A percentile compares a stretch with the other conserved stretches of the same genome.
These are phyloP conservation scores for Populus simonii DNA, from an alignment of 345 rosid genomes.

Conservation along the genomic window DNA sequence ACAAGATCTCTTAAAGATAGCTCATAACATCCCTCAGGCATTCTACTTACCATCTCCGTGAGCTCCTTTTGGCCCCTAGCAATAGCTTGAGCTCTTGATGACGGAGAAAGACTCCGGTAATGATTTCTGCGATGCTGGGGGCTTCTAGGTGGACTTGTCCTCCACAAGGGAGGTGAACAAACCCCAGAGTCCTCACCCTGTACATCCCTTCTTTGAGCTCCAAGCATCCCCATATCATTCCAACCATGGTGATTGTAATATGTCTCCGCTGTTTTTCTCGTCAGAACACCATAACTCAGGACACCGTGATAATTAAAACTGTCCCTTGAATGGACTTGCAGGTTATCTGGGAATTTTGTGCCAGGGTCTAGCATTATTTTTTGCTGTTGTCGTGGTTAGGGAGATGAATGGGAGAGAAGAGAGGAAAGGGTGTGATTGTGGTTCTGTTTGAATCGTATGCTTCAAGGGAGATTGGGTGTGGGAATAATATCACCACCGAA, in stretches of 20 bases:
- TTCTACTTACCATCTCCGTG: constrained; percentile 83
- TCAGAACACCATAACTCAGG: constrained; percentile 3
- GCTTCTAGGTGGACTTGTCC: constrained; percentile 46
- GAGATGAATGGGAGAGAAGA: not conserved
- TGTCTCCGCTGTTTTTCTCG: constrained; percentile 8
- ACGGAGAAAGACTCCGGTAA: constrained; percentile 62
- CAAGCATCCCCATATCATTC: not conserved
- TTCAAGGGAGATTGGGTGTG: not conserved
- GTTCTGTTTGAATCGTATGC: not conserved
- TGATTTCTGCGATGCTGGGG: constrained; percentile 38
- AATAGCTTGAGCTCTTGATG: constrained; percentile 66
- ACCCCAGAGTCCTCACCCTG: constrained; percentile 49
- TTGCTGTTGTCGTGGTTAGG: not conserved
- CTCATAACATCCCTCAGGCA: constrained; percentile 91
- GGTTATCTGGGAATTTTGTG: constrained; percentile 13
- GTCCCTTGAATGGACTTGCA: constrained; percentile 17
- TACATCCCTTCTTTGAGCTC: not conserved
- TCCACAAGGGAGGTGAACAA: constrained; percentile 70
- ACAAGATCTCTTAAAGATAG: constrained; percentile 79
- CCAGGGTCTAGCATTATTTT: constrained; percentile 39
- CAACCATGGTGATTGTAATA: not conserved
- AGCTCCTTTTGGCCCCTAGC: constrained; percentile 86
- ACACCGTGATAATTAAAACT: not conserved
- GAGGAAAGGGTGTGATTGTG: not conserved
- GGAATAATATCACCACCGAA: constrained; percentile 2